Conservation (phyloP, 176 grass and related monocot species). For the Raddia distichophylla region DNA sequence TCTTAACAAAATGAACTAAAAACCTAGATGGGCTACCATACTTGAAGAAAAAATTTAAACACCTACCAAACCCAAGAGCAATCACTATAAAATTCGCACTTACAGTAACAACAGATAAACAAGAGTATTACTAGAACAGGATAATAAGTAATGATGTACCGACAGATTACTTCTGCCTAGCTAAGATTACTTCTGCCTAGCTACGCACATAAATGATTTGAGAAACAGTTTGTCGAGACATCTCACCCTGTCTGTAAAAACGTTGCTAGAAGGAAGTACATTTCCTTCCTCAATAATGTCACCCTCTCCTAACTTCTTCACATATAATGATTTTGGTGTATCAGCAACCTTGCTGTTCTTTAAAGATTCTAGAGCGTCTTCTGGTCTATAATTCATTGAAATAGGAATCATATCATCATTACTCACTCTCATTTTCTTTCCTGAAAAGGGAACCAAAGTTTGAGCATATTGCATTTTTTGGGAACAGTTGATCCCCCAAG, state of each 20-base stretch:
- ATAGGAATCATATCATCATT: constrained; percentile 39
- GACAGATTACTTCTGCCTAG: not conserved
- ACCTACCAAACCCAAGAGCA: not conserved
- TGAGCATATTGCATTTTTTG: not conserved
- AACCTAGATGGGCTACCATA: not conserved
- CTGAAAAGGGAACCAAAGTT: constrained; percentile 36
- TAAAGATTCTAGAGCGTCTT: constrained; percentile 47
- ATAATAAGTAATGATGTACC: not conserved
- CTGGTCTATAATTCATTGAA: constrained; percentile 46
- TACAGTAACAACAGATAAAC: not conserved
- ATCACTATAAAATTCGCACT: constrained; percentile 14
- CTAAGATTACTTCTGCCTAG: not conserved
- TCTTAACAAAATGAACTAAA: constrained; percentile 15
- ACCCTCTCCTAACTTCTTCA: constrained; percentile 48
- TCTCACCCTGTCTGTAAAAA: constrained; percentile 69
- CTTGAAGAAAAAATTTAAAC: not conserved
- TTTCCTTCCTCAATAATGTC: constrained; percentile 47
- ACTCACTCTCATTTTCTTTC: constrained; percentile 52
- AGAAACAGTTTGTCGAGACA: constrained; percentile 15
- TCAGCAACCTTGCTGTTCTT: constrained; percentile 49
- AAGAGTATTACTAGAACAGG: constrained; percentile 1
- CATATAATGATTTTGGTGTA: constrained; percentile 34
- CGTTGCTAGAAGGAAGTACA: constrained; percentile 47
- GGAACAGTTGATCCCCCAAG: not conserved
- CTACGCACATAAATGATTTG: not conserved